These are phyloP conservation scores for Ligustrum vulgare DNA, from an alignment of 257 asterid genomes.

Conservation along the genomic window DNA sequence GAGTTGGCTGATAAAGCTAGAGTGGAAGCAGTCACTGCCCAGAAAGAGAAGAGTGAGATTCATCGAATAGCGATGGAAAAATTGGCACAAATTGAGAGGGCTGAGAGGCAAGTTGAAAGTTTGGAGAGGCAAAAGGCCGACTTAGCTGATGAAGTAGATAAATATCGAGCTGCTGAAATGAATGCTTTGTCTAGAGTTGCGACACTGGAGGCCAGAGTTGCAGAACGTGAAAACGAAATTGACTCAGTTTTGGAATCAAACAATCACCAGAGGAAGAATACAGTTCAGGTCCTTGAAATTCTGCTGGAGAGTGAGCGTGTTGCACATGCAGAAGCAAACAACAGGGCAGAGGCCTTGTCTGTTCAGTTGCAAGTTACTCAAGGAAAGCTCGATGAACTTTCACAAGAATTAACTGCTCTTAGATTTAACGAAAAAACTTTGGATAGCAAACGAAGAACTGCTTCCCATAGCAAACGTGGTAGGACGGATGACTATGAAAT, in stretches of 20 bases:
- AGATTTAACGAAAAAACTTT: conserved; percentile 60
- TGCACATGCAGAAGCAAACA: conserved; percentile 84
- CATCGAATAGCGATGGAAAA: conserved; percentile 84
- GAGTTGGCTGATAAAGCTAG: conserved; percentile 92
- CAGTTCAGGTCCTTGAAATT: conserved; percentile 74
- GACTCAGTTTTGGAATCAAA: conserved; percentile 65
- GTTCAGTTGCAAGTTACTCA: conserved; percentile 83
- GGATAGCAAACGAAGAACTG: conserved; percentile 60
- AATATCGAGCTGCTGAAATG: conserved; percentile 58
- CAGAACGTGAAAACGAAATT: conserved; percentile 77
- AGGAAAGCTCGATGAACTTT: conserved; percentile 66
- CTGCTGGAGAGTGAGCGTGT: conserved; percentile 75
- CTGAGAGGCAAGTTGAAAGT: conserved; percentile 66
- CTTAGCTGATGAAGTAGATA: conserved; percentile 54
- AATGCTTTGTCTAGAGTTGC: conserved; percentile 69
- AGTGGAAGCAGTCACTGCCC: conserved; percentile 84
- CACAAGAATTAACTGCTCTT: conserved; percentile 75
- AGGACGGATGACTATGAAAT: conserved; percentile 75
- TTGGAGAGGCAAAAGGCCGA: conserved; percentile 68
- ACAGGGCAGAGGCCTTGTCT: conserved; percentile 83
- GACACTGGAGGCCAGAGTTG: conserved; percentile 62
- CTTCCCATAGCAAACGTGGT: conserved; percentile 75
- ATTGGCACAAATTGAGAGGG: conserved; percentile 75
- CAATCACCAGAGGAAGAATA: conserved; percentile 68
- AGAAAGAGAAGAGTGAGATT: conserved; percentile 67